Base-by-base conservation (phyloP, 2,329 filamentous ascomycete genomes). In the Akanthomyces uredinophilus region DNA sequence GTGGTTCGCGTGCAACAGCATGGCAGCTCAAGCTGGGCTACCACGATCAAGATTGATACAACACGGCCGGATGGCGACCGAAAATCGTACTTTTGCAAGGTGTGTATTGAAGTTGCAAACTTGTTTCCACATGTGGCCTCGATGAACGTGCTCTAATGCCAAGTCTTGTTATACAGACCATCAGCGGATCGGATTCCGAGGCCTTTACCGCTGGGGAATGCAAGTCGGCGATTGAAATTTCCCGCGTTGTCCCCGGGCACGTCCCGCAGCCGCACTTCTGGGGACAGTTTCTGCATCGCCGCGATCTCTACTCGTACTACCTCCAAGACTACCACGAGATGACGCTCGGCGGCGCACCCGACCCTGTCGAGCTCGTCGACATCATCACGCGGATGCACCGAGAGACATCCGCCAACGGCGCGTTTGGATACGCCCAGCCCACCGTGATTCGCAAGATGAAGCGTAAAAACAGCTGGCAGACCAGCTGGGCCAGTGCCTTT, bases 401-500 rank as follows among this genome's bases (percentile, higher is more conserved):
- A 32, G 66, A 63, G 52, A 56, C 50, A 24, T 73, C 73, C 0
- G 72, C 72, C 0, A 72, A 64, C 3, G 73, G 72, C 6, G 72
- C 70, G 57, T 76, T 76, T 52, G 73, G 74, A 5, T 77, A 75
- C 44, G 66, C 67, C 22, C 55, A 72, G 2, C 66, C 66, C 5
- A 75, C 73, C 1, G 73, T 66, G 52, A 66, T 68, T 13, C 73
- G 73, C 5, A 68, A 68, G 4, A 62, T 70, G 7, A 67, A 69
- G 0, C 68, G 69, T 62, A 57, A 63, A 13, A 66, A 68, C 6
- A 66, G 66, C 0, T 77, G 73, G 74, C 67, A 73, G 22, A 66
- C 70, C 5, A 74, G 65, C 54, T 78, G 76, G 76, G 70, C 74
- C 43, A 62, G 39, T 0, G 75, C 71, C 64, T 78, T 74, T 58